Evolutionary conservation across 1,284 basidiomycete genomes (phyloP).

Genomic region (Cutaneotrichosporon cavernicola): DNA sequence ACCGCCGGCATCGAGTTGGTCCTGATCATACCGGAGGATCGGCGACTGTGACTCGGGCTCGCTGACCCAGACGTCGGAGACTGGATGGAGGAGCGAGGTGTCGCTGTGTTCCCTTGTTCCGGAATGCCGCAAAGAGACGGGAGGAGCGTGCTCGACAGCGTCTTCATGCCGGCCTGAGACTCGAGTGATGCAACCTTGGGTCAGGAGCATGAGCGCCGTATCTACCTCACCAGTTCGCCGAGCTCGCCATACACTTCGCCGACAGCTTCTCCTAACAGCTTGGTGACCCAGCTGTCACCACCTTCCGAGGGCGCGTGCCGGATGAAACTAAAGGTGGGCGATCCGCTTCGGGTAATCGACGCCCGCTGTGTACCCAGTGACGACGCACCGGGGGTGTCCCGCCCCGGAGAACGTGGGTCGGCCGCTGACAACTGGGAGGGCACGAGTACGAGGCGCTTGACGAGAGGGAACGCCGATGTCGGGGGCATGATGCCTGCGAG

Average conservation of each 20-base stretch:
- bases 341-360: not conserved
- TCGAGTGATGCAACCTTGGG: conserved; percentile 51
- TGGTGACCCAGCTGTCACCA: conserved; percentile 64
- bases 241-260: conserved; percentile 80
- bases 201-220: conserved; percentile 6
- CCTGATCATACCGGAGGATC: conserved; percentile 11
- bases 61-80: conserved; percentile 10
- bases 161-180: conserved; percentile 48
- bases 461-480: conserved; percentile 69
- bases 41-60: not conserved
- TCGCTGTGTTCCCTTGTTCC: not conserved
- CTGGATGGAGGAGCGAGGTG: conserved; percentile 3
- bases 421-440: conserved; percentile 55
- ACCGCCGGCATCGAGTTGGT: conserved; percentile 26
- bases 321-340: conserved; percentile 13
- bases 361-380: not conserved
- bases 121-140: conserved; percentile 41
- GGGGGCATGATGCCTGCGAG: conserved; percentile 55
- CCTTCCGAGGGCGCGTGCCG: conserved; percentile 36
- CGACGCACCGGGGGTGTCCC: not conserved
- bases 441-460: conserved; percentile 53
- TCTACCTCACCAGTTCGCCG: conserved; percentile 60
- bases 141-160: conserved; percentile 50
- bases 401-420: not conserved
- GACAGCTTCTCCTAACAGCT: conserved; percentile 79